These are phyloP conservation scores for Hypocrella siamensis DNA, from an alignment of 2,329 filamentous ascomycete genomes.

Conservation along the genomic window DNA sequence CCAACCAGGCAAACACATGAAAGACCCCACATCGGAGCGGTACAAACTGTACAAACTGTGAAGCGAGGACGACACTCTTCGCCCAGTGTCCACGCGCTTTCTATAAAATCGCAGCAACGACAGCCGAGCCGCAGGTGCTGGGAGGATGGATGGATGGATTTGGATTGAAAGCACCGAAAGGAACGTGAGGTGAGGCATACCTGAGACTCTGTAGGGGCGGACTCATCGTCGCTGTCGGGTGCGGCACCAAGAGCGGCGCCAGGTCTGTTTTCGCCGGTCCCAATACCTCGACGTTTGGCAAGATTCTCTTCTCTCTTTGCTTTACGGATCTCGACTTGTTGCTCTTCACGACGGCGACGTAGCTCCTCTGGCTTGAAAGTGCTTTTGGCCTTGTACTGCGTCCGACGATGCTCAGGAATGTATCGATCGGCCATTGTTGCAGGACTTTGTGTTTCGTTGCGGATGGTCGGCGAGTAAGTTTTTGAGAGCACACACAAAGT, in stretches of 20 bases:
- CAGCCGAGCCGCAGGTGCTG: background rate
- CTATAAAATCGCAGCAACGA: constrained; percentile 1
- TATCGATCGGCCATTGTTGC: constrained; percentile 89
- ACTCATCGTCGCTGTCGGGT: constrained; percentile 95
- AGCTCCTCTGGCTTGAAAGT: constrained; percentile 99
- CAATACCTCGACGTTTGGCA: constrained; percentile 92
- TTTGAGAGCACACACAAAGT: constrained; percentile 3
- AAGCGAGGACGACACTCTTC: background rate
- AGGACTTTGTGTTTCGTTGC: constrained; percentile 1
- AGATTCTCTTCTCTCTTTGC: constrained; percentile 98
- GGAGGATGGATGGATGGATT: background rate
- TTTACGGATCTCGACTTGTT: constrained; percentile 98
- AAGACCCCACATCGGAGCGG: background rate
- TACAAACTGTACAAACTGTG: background rate
- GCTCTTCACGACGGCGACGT: constrained; percentile 92
- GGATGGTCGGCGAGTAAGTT: constrained; percentile 1
- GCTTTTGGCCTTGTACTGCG: constrained; percentile 98
- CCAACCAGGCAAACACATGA: constrained; percentile 1
- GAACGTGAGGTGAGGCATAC: constrained; percentile 31
- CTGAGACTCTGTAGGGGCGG: constrained; percentile 87
- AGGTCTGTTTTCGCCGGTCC: constrained; percentile 61
- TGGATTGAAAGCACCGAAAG: background rate
- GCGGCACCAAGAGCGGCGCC: constrained; percentile 75
- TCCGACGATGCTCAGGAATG: constrained; percentile 97
- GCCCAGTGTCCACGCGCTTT: too few species aligned